Evolutionary conservation across 495 filamentous ascomycete genomes (phyloP), one percentile per base, ranked within the genome.

Genomic region (Penicillium simplicissimum): DNA sequence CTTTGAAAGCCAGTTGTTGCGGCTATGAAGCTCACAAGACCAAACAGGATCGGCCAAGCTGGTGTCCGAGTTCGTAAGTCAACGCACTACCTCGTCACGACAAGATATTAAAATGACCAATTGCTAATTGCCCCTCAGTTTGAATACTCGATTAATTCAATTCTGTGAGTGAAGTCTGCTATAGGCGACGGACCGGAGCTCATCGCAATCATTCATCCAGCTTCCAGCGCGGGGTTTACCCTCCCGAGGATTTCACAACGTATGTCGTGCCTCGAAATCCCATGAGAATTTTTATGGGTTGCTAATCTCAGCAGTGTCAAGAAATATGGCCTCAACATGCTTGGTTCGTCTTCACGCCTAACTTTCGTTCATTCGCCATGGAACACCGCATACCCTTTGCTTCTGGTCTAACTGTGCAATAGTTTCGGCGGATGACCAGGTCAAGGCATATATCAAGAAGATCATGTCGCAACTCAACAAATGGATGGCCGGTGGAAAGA

Each of bases 241-340:
- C 96, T 40, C 93, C 95, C 34, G 95, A 98, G 68, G 95, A 98
- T 79, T 98, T 98, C 72, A 93, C 90, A 63, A 88, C 94, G 89
- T 92, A 75, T 71, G 88, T 79, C 28, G 11, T n/a, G 35, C 21
- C 25, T 25, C 17, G 21, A 43, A 42, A n/a, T n/a, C 7, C n/a
- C n/a, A 49, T 25, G 13, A 11, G 23, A 43, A n/a, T 21, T 21
- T 3, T 42, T 10, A n/a, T 25, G 53, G 45, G 10, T 52, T 54
- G 23, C 60, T 66, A 49, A 65, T 17, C 19, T 8, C 33, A 28
- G 35, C 59, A 90, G 88, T 23, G 92, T 98, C 67, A 98, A 98
- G 77, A 98, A 98, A 81, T 98, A 98, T 87, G 96, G 96, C 67
- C 87, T 98, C 65, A 98, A 96, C 69, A 98, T 98, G 92, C 90